Conservation (phyloP, 2,329 filamentous ascomycete species). For the Penicillium crustosum region DNA sequence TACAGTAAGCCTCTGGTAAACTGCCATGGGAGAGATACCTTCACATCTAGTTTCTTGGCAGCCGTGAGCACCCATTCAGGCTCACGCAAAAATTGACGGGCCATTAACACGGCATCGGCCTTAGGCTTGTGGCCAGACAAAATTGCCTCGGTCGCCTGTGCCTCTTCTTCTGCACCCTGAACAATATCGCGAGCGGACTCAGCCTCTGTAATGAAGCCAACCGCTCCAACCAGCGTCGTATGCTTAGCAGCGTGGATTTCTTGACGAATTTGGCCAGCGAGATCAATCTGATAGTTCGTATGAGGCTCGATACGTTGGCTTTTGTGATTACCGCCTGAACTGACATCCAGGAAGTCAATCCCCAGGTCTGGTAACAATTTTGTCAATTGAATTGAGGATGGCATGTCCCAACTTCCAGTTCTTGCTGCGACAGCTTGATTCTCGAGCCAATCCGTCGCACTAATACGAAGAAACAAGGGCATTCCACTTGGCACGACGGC, state of each 20-base stretch:
- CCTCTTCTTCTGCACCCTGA: conserved; percentile 35
- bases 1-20: conserved; percentile 36
- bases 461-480: conserved; percentile 71
- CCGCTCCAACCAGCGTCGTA: conserved; percentile 51
- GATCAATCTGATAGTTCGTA: conserved; percentile 53
- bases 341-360: conserved; percentile 49
- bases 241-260: conserved; percentile 39
- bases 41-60: conserved; percentile 50
- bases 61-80: conserved; percentile 56
- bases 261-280: conserved; percentile 48
- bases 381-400: conserved; percentile 41
- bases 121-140: conserved; percentile 30
- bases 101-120: conserved; percentile 54
- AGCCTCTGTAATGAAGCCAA: conserved; percentile 55
- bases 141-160: conserved; percentile 26
- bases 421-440: conserved; percentile 26
- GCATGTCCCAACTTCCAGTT: conserved; percentile 42
- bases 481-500: conserved; percentile 62
- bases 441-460: conserved; percentile 72
- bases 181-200: conserved; percentile 52
- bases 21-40: conserved; percentile 51
- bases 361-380: conserved; percentile 44
- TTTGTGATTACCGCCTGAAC: conserved; percentile 47
- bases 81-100: conserved; percentile 56
- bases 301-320: conserved; percentile 47